Conservation (phyloP, 768 basidiomycete genomes). For the Hericium rajendrae region DNA sequence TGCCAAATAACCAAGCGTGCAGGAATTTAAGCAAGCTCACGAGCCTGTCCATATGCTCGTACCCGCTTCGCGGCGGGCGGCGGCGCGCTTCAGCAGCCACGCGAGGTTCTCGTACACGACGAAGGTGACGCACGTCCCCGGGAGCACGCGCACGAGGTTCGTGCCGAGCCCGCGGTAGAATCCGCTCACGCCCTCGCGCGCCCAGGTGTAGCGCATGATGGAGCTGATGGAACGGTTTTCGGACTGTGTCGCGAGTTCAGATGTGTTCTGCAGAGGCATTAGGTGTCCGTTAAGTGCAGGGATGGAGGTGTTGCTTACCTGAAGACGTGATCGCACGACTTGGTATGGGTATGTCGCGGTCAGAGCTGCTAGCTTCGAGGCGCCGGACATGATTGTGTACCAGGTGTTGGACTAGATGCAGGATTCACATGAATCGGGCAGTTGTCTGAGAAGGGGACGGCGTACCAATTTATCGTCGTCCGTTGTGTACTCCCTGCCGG, state of each 20-base stretch:
- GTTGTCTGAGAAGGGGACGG: conserved; percentile 2
- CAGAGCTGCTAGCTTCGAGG: conserved; percentile 81
- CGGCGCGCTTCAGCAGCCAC: conserved; percentile 44
- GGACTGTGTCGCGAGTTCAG: conserved; percentile 29
- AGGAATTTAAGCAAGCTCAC: neutral
- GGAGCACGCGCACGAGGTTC: conserved; percentile 88
- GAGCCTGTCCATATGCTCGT: neutral
- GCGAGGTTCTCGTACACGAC: conserved; percentile 94
- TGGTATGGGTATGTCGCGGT: conserved; percentile 92
- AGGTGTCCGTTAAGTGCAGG: neutral
- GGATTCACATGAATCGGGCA: neutral
- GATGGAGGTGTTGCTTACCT: conserved; percentile 39
- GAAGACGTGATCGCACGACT: conserved; percentile 88
- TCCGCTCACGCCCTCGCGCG: conserved; percentile 67
- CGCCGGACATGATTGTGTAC: conserved; percentile 88
- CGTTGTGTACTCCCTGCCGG: conserved; percentile 55
- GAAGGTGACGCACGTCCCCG: conserved; percentile 96
- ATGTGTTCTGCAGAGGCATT: conserved; percentile 42
- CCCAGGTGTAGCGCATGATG: conserved; percentile 74
- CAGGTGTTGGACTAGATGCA: conserved; percentile 77
- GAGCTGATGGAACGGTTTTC: conserved; percentile 73
- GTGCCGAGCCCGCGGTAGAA: conserved; percentile 96
- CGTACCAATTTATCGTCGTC: conserved; percentile 83
- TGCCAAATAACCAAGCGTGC: neutral
- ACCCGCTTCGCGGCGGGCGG: neutral